phyloP scores from a whole-genome alignment of 73 alveolate species.

The Symbiodinium natans region DNA sequence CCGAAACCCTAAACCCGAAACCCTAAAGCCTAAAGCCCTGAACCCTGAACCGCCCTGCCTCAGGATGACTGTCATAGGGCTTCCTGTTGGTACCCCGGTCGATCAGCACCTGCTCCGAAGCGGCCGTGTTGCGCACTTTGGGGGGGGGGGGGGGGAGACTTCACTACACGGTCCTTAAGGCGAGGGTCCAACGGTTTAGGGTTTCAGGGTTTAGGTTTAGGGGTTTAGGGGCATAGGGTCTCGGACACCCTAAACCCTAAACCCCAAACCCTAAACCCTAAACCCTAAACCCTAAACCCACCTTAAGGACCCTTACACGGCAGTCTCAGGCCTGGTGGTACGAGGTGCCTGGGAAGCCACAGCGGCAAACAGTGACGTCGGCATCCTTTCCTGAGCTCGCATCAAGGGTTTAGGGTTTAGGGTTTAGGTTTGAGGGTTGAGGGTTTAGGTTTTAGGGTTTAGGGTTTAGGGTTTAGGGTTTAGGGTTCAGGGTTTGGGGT shows the following conservation, averaged over 20 bases:
- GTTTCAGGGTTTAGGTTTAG: too few species aligned
- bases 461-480: not conserved
- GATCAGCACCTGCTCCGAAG: not conserved
- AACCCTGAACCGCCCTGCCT: not conserved
- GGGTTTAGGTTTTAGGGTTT: not conserved
- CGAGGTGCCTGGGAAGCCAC: not conserved
- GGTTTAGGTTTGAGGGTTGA: not conserved
- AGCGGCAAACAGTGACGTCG: not conserved
- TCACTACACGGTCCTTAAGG: not conserved
- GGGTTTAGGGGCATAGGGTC: too few species aligned
- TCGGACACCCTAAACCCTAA: too few species aligned
- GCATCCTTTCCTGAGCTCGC: not conserved
- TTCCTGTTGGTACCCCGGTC: not conserved
- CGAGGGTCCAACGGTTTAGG: too few species aligned
- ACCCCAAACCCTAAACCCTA: too few species aligned
- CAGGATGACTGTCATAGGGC: constrained; percentile 1
- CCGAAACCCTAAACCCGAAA: too few species aligned
- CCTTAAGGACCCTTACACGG: too few species aligned
- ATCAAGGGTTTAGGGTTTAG: not conserved
- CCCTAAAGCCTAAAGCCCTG: too few species aligned
- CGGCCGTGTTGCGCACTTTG: too few species aligned
- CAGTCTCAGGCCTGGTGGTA: not conserved
- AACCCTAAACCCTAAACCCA: too few species aligned
- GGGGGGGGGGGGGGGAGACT: too few species aligned
- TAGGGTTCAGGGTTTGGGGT: not conserved